Conservation (phyloP, 73 alveolate species). For the Stentor roeselii region DNA sequence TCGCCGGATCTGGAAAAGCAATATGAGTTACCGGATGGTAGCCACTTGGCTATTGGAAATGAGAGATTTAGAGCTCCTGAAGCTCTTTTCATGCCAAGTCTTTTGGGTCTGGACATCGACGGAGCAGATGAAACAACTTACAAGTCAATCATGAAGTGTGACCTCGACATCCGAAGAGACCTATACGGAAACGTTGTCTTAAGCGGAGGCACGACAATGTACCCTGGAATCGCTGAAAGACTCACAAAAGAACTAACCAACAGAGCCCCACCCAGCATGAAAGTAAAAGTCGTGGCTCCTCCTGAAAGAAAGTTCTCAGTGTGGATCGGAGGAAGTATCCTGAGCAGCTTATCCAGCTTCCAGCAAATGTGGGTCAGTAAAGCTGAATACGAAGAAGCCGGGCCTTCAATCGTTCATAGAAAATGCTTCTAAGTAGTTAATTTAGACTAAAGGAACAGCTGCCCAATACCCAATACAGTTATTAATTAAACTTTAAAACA, state of each 20-base stretch:
- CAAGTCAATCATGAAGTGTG: constrained; percentile 73
- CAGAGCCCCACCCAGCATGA: constrained; percentile 45
- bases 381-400: constrained; percentile 96
- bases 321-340: constrained; percentile 86
- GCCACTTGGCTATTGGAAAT: constrained; percentile 64
- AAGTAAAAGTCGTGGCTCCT: constrained; percentile 55
- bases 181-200: constrained; percentile 74
- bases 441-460: no score
- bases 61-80: constrained; percentile 83
- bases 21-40: constrained; percentile 87
- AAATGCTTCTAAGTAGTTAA: constrained; percentile 72
- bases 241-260: constrained; percentile 75
- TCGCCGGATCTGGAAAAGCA: constrained; percentile 57
- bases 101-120: constrained; percentile 63
- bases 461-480: no score
- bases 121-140: constrained; percentile 79
- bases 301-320: constrained; percentile 71
- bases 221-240: constrained; percentile 72
- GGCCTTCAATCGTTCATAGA: constrained; percentile 93
- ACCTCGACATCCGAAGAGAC: constrained; percentile 64
- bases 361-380: constrained; percentile 96
- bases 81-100: constrained; percentile 76
- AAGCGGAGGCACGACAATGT: constrained; percentile 86
- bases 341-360: constrained; percentile 67
- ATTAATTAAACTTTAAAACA: background rate